Evolutionary conservation across 768 basidiomycete genomes (phyloP).

Genomic region (Serpula lacrymans): DNA sequence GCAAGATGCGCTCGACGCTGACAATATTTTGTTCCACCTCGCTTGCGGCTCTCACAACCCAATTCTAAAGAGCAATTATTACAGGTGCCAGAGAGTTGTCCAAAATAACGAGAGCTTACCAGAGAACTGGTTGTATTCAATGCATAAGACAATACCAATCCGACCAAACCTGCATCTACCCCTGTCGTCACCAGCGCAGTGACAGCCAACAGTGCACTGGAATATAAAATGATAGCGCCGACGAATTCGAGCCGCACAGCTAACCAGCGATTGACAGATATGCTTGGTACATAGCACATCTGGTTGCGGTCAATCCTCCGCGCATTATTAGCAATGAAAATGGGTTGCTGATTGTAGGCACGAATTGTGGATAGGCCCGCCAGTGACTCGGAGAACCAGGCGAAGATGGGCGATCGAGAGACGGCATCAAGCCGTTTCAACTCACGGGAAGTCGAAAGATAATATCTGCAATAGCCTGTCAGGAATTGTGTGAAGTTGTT

Average conservation of each 20-base stretch:
- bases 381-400: constrained; percentile 78
- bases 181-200: constrained; percentile 68
- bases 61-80: constrained; percentile 48
- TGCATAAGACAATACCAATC: constrained; percentile 82
- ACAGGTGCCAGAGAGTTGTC: too few species aligned
- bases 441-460: constrained; percentile 82
- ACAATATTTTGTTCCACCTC: constrained; percentile 92
- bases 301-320: constrained; percentile 83
- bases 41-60: constrained; percentile 77
- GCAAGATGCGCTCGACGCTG: constrained; percentile 82
- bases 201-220: constrained; percentile 65
- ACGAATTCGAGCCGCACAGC: constrained; percentile 82
- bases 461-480: constrained; percentile 55
- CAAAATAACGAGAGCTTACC: constrained; percentile 38
- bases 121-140: constrained; percentile 79
- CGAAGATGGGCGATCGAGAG: constrained; percentile 88
- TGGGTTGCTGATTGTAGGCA: constrained; percentile 66
- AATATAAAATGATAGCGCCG: constrained; percentile 75
- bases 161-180: constrained; percentile 86
- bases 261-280: constrained; percentile 80
- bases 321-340: constrained; percentile 68
- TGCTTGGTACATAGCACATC: constrained; percentile 70
- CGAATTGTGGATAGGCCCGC: constrained; percentile 81
- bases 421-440: constrained; percentile 87
- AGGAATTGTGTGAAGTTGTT: background rate